Conservation (phyloP, 306 rosid genomes). For the Lupinus albus region DNA sequence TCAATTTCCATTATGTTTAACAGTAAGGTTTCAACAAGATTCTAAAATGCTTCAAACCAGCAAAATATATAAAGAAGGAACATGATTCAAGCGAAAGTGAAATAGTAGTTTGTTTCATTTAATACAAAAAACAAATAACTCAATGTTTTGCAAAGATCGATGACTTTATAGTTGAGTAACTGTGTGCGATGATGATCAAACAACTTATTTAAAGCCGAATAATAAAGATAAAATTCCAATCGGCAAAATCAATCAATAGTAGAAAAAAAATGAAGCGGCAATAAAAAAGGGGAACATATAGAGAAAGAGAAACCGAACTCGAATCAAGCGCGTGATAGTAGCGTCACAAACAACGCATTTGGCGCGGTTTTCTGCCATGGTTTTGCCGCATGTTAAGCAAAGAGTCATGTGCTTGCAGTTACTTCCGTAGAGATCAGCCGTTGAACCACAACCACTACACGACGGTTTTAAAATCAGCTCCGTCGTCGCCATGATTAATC, state of each 20-base stretch:
- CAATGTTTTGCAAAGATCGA: too few species aligned
- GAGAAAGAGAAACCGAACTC: slow-evolving; percentile 55
- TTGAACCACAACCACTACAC: slow-evolving; percentile 81
- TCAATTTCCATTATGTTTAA: too few species aligned
- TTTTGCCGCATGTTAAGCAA: slow-evolving; percentile 81
- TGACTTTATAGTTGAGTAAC: too few species aligned
- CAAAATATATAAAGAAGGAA: too few species aligned
- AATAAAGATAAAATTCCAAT: not conserved
- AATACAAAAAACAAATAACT: too few species aligned
- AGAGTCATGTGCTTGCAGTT: slow-evolving; percentile 93
- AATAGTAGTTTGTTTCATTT: too few species aligned
- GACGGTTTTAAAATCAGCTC: slow-evolving; percentile 64
- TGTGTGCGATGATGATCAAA: not conserved
- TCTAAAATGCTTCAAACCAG: too few species aligned
- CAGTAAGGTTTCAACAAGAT: too few species aligned
- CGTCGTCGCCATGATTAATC: slow-evolving; percentile 54
- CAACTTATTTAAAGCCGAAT: not conserved
- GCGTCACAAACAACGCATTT: slow-evolving; percentile 81
- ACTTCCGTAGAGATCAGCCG: slow-evolving; percentile 86
- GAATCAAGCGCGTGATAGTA: slow-evolving; percentile 73
- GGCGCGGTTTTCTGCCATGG: slow-evolving; percentile 72
- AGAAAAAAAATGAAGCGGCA: not conserved
- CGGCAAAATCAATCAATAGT: not conserved
- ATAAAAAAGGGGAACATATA: not conserved
- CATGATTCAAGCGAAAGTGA: too few species aligned